Evolutionary conservation across 2,329 filamentous ascomycete species (phyloP), one percentile per base, ranked within the genome.

Genomic region (Thelonectria rubi): DNA sequence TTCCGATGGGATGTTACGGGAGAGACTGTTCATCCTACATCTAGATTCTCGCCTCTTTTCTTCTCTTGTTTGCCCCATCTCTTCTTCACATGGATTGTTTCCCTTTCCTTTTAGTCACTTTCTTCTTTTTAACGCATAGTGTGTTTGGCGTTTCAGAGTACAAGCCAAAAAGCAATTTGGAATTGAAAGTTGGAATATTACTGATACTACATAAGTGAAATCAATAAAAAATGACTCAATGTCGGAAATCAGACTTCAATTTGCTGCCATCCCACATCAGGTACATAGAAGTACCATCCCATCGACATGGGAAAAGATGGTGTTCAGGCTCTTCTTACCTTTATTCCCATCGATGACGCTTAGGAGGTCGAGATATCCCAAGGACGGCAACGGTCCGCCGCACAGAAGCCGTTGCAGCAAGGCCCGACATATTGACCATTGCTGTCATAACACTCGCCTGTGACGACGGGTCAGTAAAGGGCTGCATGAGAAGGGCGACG

Each of bases 371-470:
- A 54, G 3, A 61, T 63, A 47, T 72, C 64, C 69, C 69, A 82
- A 3, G 80, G 76, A 20, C 78, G 74, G 68, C 80, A 82, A 53
- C 73, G 74, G 30, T 73, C 75, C 4, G 76, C 80, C 3, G 78
- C 77, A 56, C 80, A 82, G 65, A 76, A 78, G 5, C 80, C 80
- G 20, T 76, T 77, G 69, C 80, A 82, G 74, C 80, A 82, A 26
- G 72, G 68, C 1, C 76, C 79, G 6, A 77, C 68, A 14, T 58
- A 71, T 62, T 79, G 76, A 3, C 75, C 77, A 9, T 77, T 67
- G 40, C 62, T 49, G 37, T 68, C 64, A 64, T 76, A 80, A 66
- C 80, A 81, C 21, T 72, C 69, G 20, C 65, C 70, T 72, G 20
- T 32, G 21, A 46, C 24, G n/a, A 43, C 7, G 17, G 8, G 15